Evolutionary conservation across 352 stramenopile species (phyloP).

Genomic region (Globisporangium perplexum): DNA sequence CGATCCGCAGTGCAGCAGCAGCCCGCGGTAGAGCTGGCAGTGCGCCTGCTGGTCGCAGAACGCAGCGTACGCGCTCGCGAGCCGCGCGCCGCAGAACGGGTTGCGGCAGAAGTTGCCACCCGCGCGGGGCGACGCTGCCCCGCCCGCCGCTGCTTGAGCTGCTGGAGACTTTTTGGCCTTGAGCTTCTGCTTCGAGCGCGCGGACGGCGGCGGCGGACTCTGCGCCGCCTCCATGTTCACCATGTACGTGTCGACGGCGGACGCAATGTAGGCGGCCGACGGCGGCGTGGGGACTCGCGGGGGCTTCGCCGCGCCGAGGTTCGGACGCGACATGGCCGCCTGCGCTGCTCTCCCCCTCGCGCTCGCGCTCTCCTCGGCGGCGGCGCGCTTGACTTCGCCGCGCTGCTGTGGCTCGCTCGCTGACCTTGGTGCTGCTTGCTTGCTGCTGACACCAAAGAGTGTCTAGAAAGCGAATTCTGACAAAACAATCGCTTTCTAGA

Average conservation of each 20-base stretch:
- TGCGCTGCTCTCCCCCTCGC: no score
- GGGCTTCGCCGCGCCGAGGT: not conserved
- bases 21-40: constrained; percentile 48
- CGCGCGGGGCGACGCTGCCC: not conserved
- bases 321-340: no score
- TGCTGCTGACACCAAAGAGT: no score
- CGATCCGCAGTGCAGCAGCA: constrained; percentile 44
- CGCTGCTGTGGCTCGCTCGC: no score
- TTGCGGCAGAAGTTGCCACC: constrained; percentile 30
- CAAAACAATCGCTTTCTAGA: no score
- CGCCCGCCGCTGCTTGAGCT: not conserved
- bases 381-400: no score
- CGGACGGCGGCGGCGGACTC: constrained; percentile 3
- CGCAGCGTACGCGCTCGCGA: constrained; percentile 31
- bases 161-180: not conserved
- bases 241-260: constrained; percentile 11
- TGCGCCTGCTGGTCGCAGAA: constrained; percentile 45
- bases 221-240: constrained; percentile 3
- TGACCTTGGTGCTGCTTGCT: no score
- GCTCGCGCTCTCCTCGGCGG: no score
- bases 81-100: constrained; percentile 38
- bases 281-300: not conserved
- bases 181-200: constrained; percentile 4
- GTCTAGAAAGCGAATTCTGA: no score
- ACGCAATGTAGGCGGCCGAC: constrained; percentile 7